Base-by-base conservation (phyloP, 306 rosid genomes). In the Acmispon strigosus region DNA sequence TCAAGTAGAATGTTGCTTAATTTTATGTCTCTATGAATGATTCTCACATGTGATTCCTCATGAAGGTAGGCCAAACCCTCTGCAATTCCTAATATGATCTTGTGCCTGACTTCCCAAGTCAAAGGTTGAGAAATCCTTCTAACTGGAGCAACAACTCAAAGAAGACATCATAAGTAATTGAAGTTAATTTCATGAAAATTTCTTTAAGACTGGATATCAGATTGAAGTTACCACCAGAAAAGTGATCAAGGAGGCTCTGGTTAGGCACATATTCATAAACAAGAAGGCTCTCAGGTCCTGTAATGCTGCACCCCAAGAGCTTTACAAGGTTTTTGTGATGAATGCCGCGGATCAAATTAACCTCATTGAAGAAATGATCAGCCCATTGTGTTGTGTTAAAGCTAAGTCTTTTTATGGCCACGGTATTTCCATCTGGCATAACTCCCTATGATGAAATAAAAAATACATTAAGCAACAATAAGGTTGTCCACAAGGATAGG, bases 201-300 rank as follows among this genome's bases (percentile, higher is more conserved):
- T 34, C 11, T 16, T 34, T 58, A 58, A 57, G 49, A 45, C 24
- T 22, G n/a, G 41, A 41, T 41, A 22, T 41, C 20, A 7, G 32
- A 12, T 7, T 43, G 6, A 54, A 18, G 50, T 54, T 11, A n/a
- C 50, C 17, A 75, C 79, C 79, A 12, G 67, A 66, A 6, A 75
- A 10, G 67, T 75, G 73, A 55, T 75, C 73, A 55, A 32, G 13
- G 58, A 75, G 67, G 42, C 79, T 75, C 8, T 10, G 32, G 60
- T 75, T 75, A 54, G 79, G 67, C 59, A 75, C 79, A 4, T 65
- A 75, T 75, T 75, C 73, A 75, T 74, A 74, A 64, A 74, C 79
- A 44, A 75, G 79, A 32, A 75, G 79, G 51, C 79, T 75, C 45
- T 75, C 79, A 13, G 79, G 79, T 65, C 79, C 79, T 75, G 79